phyloP scores from a whole-genome alignment of 306 rosid genomes.

The Canavalia gladiata region DNA sequence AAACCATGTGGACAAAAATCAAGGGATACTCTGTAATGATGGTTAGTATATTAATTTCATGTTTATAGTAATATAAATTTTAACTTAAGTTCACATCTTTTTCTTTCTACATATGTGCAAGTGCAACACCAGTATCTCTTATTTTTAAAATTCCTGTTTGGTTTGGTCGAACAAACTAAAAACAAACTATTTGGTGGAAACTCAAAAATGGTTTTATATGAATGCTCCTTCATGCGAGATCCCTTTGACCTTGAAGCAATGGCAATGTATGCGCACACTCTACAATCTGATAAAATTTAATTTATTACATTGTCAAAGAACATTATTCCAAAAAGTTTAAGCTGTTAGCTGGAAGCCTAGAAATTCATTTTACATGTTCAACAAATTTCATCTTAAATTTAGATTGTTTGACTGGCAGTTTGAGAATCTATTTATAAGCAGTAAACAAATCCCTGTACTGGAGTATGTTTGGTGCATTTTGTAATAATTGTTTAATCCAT shows the following conservation, averaged over 20 bases:
- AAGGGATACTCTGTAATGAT: slow-evolving; percentile 62
- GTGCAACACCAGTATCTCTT: slow-evolving; percentile 3
- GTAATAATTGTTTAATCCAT: background rate
- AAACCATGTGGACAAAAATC: slow-evolving; percentile 58
- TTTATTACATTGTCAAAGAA: background rate
- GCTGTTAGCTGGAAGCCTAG: background rate
- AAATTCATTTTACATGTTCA: background rate
- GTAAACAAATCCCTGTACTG: background rate
- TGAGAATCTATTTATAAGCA: background rate
- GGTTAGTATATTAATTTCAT: slow-evolving; percentile 59
- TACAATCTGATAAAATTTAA: background rate
- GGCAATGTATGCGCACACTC: background rate
- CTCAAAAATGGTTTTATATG: background rate
- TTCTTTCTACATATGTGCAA: background rate
- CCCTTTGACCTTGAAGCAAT: slow-evolving; percentile 1
- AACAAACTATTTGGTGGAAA: background rate
- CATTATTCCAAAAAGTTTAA: too few relatives aligned
- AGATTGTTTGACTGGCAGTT: background rate
- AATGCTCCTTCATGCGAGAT: background rate
- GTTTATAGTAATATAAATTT: background rate
- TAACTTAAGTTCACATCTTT: background rate
- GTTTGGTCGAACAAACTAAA: background rate
- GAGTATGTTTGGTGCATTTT: slow-evolving; percentile 30
- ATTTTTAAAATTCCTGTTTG: background rate
- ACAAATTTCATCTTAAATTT: background rate